Conservation (phyloP, 257 asterid species). For the Solanum medicagineum region DNA sequence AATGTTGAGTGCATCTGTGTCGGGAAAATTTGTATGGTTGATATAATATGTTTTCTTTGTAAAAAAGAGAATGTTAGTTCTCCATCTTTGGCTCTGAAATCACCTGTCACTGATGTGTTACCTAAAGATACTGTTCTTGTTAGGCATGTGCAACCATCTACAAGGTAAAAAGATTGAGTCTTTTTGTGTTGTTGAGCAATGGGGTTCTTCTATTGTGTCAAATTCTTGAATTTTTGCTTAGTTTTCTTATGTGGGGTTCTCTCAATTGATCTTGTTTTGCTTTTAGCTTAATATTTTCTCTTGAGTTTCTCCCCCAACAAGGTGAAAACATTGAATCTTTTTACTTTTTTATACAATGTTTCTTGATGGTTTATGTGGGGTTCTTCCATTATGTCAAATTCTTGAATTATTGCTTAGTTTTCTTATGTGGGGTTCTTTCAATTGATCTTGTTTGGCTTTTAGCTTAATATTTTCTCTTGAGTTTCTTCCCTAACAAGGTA, state of each 20-base stretch:
- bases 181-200: neutral
- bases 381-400: neutral
- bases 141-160: constrained; percentile 50
- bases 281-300: neutral
- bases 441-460: constrained; percentile 22
- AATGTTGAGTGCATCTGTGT: constrained; percentile 35
- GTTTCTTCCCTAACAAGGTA: constrained; percentile 46
- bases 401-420: neutral
- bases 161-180: constrained; percentile 28
- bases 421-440: neutral
- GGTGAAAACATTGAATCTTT: constrained; percentile 17
- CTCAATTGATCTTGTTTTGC: constrained; percentile 23
- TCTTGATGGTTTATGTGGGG: neutral
- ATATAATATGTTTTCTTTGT: constrained; percentile 57
- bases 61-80: constrained; percentile 37
- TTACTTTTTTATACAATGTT: neutral
- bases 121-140: constrained; percentile 26
- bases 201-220: neutral
- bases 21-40: constrained; percentile 79
- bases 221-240: neutral
- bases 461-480: neutral
- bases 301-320: constrained; percentile 27
- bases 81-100: constrained; percentile 42
- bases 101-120: constrained; percentile 54
- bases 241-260: neutral